phyloP scores from a whole-genome alignment of 305 asterid genomes.

The Nicotiana rustica region DNA sequence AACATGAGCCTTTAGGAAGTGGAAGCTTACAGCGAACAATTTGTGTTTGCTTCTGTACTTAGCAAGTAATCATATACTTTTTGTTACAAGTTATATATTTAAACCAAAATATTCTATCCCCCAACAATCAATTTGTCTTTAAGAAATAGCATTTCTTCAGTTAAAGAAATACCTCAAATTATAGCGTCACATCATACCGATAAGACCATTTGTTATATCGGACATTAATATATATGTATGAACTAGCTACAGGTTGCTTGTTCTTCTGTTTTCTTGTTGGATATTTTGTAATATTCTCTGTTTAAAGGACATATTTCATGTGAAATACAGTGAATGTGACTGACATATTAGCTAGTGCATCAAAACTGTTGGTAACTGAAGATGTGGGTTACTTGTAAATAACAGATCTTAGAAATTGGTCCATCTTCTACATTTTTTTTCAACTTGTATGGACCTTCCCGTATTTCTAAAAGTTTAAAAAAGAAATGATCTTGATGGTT shows the following conservation, averaged over 20 bases:
- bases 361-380: too few species aligned
- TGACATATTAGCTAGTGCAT: slow-evolving; percentile 2
- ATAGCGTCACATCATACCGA: too few species aligned
- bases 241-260: neutral
- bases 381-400: neutral
- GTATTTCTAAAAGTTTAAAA: neutral
- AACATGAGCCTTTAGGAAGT: neutral
- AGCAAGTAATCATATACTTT: too few species aligned
- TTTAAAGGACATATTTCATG: slow-evolving; percentile 4
- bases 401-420: neutral
- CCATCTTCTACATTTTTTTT: slow-evolving; percentile 2
- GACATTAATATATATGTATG: too few species aligned
- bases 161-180: too few species aligned
- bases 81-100: too few species aligned
- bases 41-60: too few species aligned
- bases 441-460: neutral
- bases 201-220: too few species aligned
- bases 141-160: too few species aligned
- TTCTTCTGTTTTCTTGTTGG: neutral
- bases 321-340: slow-evolving; percentile 9
- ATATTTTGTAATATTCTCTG: neutral
- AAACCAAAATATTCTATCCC: too few species aligned
- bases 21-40: too few species aligned
- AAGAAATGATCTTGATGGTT: slow-evolving; percentile 4
- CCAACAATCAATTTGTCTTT: too few species aligned